Evolutionary conservation across 2,329 filamentous ascomycete species (phyloP), one percentile per base, ranked within the genome.

Genomic region (Sporothrix luriei): DNA sequence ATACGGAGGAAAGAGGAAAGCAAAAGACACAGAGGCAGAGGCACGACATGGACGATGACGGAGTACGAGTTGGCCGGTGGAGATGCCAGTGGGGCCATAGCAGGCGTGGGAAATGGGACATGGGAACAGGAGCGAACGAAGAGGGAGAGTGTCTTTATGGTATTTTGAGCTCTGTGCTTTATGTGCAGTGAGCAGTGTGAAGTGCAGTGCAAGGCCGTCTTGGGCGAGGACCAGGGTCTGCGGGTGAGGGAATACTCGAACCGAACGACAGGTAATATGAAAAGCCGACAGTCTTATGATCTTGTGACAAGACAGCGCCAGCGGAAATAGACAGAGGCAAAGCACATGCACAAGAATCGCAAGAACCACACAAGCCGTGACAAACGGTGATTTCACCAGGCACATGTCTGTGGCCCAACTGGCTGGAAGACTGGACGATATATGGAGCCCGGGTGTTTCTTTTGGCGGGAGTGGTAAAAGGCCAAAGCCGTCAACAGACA

Each of bases 61-160:
- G 61, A 33, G 61, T 13, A 33, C 61, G 43, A 64, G 26, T 49
- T 24, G 43, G 61, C 16, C 21, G 24, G 61, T 49, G 38, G 57
- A 19, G 33, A 46, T n/a, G 38, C 57, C 57, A 9, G 57, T 69
- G 71, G 71, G 67, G 67, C 73, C 67, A 69, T 21, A n/a, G 38
- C 71, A 46, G 13, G 65, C 51, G 33, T 7, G 49, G 38, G 24
- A 66, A 54, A 66, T 54, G 46, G 46, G 62, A 43, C 13, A 29
- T 19, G 54, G 14, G 33, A 16, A 59, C 7, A 33, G 16, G 11
- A 43, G 57, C n/a, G 11, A 24, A 46, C 38, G 40, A 64, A 16
- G 11, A 33, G 33, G 29, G 5, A 5, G 33, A 33, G 33, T 33
- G 4, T 2, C 7, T 33, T 33, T 6, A n/a, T n/a, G 29, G 29